A percentile compares a stretch with the other conserved stretches of the same genome.
Evolutionary conservation across 2,329 filamentous ascomycete species (phyloP).

Genomic region (Stachybotrys echinatus): DNA sequence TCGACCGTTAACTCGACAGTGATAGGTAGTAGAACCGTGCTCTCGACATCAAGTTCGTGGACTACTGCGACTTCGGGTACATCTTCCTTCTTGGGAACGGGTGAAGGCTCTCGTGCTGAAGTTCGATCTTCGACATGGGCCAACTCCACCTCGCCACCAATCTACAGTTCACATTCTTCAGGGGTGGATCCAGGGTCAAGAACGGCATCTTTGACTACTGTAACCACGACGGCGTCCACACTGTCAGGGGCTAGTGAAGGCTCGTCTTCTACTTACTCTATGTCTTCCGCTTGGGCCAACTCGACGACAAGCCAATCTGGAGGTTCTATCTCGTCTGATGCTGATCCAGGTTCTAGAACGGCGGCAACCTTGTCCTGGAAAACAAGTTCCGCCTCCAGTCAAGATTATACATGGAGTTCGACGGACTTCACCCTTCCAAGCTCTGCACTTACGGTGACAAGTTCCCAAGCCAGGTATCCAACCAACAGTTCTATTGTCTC

Average conservation of each 20-base stretch:
- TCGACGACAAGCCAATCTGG: too few relatives aligned
- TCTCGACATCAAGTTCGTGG: neutral
- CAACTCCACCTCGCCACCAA: neutral
- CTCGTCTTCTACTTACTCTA: neutral
- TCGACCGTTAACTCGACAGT: neutral
- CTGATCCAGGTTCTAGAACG: too few relatives aligned
- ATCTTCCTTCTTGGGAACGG: neutral
- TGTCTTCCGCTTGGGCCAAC: neutral
- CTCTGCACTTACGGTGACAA: neutral
- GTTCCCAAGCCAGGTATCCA: neutral
- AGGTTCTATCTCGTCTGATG: too few relatives aligned
- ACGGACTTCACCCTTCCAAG: too few relatives aligned
- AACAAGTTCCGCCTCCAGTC: too few relatives aligned
- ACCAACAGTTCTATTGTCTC: neutral
- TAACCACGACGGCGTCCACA: neutral
- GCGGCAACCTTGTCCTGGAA: too few relatives aligned
- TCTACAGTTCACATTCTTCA: neutral
- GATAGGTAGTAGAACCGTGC: neutral
- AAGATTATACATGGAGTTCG: too few relatives aligned
- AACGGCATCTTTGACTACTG: neutral
- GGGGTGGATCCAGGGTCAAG: neutral
- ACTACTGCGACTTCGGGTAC: neutral
- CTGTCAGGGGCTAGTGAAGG: neutral
- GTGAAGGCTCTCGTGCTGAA: neutral
- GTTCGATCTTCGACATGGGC: neutral